Evolutionary conservation across 2,329 filamentous ascomycete genomes (phyloP), one percentile per base, ranked within the genome.

Genomic region (Penicillium janthinellum): DNA sequence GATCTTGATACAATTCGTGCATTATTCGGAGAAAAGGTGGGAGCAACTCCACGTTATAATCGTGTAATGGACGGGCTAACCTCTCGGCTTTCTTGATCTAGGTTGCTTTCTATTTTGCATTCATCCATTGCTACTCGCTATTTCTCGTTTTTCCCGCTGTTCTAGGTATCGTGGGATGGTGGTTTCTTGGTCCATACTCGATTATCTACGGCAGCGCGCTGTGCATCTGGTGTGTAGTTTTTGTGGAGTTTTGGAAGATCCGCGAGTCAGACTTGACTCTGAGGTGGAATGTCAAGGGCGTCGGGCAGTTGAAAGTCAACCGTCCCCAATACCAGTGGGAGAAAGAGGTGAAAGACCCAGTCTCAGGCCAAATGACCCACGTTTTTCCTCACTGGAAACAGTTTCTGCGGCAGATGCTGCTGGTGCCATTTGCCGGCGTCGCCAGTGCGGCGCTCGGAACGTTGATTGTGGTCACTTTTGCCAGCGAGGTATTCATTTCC

Each of bases 231-330:
- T 89, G 89, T 58, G 88, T 95, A 2, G 80, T 94, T 50, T 97
- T 97, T 72, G 90, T 96, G 58, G 94, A 98, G 73, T 96, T 90
- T 76, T 98, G 94, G 94, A 96, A 96, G 79, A 90, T 94, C 69
- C 91, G 96, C 74, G 92, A 98, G 75, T 82, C 88, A 1, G 93
- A 98, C 71, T 82, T 98, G 7, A 88, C 89, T 8, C 86, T 96
- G 15, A 86, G 91, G 67, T 98, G 94, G 94, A 90, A 90, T 14
- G 92, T 96, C 3, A 88, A 90, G 53, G 90, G 90, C 6, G 92
- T 96, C 1, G 93, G 90, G 4, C 84, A 82, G 52, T 91, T 97
- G 55, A 91, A 96, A 70, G 86, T 86, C 45, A 90, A 89, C 65
- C 85, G 92, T 49, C 84, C 86, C 38, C 85, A 94, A 69, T 98